Percentiles rank a stretch among this genome's conserved stretches.
Evolutionary conservation across 2,329 filamentous ascomycete species (phyloP).

Genomic region (Pestalotiopsis sp.): DNA sequence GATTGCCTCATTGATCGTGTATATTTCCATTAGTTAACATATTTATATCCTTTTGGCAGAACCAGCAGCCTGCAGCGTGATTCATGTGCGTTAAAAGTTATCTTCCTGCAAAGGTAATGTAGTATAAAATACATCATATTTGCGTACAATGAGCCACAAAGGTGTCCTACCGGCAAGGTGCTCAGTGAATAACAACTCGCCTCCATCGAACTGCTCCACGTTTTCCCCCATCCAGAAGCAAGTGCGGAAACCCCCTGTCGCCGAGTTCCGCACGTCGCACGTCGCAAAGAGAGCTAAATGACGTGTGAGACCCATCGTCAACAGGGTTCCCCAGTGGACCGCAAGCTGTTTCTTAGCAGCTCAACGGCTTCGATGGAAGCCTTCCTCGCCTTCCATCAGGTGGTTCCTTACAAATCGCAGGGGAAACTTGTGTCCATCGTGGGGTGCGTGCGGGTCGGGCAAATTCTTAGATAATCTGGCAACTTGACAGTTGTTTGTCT

Average conservation of each 20-base stretch:
- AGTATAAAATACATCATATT: too few species aligned
- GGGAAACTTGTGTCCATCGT: slow-evolving; percentile 2
- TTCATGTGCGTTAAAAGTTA: too few species aligned
- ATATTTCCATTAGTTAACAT: background rate
- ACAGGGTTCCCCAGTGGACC: background rate
- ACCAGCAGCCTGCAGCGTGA: too few species aligned
- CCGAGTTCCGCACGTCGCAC: background rate
- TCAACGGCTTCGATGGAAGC: background rate
- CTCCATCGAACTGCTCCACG: background rate
- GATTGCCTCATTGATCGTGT: background rate
- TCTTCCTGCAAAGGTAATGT: too few species aligned
- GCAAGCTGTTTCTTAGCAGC: background rate
- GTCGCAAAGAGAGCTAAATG: background rate
- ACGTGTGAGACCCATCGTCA: background rate
- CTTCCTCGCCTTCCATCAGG: background rate
- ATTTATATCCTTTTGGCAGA: background rate
- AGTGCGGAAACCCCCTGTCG: background rate
- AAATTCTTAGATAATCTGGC: background rate
- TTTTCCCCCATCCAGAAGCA: background rate
- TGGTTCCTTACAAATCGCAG: slow-evolving; percentile 4
- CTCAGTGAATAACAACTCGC: too few species aligned
- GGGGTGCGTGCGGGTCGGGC: background rate
- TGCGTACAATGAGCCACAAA: too few species aligned
- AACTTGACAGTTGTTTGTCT: background rate
- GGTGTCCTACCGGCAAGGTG: too few species aligned